A percentile compares a stretch with the other conserved stretches of the same genome.
These are phyloP conservation scores for Dendrobium catenatum DNA, from an alignment of 106 monocot species.

Conservation along the genomic window DNA sequence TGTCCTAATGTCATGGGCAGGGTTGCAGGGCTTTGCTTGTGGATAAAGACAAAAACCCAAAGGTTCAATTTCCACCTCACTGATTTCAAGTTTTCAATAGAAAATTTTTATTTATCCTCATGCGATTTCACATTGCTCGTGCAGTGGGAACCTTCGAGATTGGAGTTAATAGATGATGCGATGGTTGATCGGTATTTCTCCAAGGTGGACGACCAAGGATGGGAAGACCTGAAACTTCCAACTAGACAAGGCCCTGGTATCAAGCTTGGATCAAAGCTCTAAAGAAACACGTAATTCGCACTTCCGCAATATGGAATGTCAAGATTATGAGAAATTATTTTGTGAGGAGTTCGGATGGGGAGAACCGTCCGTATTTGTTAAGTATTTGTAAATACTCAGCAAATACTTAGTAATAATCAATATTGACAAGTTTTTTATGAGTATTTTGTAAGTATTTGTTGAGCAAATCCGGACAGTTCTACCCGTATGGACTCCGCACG, in stretches of 20 bases:
- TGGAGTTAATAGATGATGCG: conserved; percentile 52
- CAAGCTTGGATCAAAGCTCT: conserved; percentile 39
- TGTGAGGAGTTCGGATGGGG: no score
- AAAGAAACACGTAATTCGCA: neutral
- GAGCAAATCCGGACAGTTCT: no score
- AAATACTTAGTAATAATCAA: no score
- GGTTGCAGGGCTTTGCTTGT: conserved; percentile 84
- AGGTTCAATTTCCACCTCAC: conserved; percentile 30
- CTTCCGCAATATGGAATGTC: neutral
- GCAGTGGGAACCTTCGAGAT: conserved; percentile 73
- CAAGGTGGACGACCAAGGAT: conserved; percentile 46
- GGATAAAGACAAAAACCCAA: conserved; percentile 85
- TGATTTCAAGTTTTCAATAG: neutral
- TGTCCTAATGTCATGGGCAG: conserved; percentile 19
- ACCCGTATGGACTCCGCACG: no score
- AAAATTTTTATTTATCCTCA: neutral
- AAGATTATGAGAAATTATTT: no score
- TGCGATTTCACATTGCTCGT: conserved; percentile 7
- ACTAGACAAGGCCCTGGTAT: conserved; percentile 5
- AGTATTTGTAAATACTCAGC: no score
- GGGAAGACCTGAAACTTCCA: conserved; percentile 78
- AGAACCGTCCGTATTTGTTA: no score
- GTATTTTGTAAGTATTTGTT: no score
- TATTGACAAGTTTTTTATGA: no score
- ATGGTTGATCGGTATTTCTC: conserved; percentile 55